Base-by-base conservation (phyloP, 305 asterid species). In the Caryopteris hybrid region DNA sequence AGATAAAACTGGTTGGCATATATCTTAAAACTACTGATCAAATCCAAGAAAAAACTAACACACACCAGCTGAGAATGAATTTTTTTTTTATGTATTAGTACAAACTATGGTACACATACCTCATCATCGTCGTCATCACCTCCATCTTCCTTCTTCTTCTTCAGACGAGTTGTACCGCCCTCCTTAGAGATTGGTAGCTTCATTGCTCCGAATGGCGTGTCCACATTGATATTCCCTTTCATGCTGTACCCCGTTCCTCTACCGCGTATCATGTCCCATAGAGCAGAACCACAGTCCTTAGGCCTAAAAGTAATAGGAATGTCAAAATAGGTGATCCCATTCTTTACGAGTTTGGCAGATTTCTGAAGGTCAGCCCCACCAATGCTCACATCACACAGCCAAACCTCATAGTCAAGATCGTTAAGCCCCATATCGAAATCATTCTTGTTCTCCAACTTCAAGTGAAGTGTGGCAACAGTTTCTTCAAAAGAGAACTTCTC, bases 231-330 rank as follows among this genome's bases (percentile, higher is more conserved):
- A 66, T 75, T 81, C 50, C 99, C 98, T 84, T 91, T 94, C 80
- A 94, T 89, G 50, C 84, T 47, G 50, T 94, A 94, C 21, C 95
- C 97, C 0, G 98, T 89, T 27, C 99, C 96, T 78, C 51, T 81
- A 34, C 98, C 98, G 59, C 96, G 81, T 4, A 94, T 92, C 99
- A 94, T 94, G 72, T 94, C 99, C 99, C 99, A 94, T 51, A 94
- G 80, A 27, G 99, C 99, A 21, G 98, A 89, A 6, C 98, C 98
- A 63, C 87, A 94, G 68, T 94, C 98, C 89, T 94, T 91, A 3
- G 98, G 98, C 92, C 88, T 91, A 78, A 94, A 94, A 16, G 97
- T 91, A 74, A 94, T 85, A 9, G 99, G 99, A 63, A 94, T 38
- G 45, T 89, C 94, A 34, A 94, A 61, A 34, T 74, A 80, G 73